phyloP scores from a whole-genome alignment of 139 green algal species.

The Chlorella sp. region DNA sequence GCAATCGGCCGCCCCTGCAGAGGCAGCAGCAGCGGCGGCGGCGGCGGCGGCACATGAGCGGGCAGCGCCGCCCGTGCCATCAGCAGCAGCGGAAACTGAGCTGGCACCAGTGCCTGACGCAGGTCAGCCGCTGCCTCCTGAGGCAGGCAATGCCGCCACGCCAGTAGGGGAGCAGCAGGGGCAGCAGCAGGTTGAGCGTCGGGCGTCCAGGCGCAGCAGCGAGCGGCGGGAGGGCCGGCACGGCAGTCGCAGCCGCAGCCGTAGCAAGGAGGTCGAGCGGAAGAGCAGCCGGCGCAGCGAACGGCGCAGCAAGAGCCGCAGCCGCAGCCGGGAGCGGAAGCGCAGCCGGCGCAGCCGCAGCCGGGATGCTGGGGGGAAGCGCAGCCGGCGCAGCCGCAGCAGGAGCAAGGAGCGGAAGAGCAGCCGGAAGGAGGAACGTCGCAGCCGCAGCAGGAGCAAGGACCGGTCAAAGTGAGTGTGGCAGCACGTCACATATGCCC shows the following conservation, averaged over 20 bases:
- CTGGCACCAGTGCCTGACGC: not conserved
- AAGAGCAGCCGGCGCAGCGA: not conserved
- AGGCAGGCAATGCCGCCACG: not conserved
- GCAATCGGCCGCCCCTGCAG: not conserved
- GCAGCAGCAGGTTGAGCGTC: not conserved
- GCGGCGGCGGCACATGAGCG: not conserved
- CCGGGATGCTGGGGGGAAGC: conserved; percentile 1
- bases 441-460: not conserved
- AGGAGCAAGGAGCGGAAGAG: not conserved
- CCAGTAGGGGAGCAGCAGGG: not conserved
- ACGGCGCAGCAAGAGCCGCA: not conserved
- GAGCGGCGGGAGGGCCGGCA: not conserved
- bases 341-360: conserved; percentile 34
- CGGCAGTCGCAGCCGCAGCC: not conserved
- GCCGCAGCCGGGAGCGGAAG: not conserved
- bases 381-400: conserved; percentile 5
- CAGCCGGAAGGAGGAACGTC: not conserved
- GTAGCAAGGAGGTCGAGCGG: conserved; percentile 7
- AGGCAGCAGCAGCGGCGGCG: not conserved
- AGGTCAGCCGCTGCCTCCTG: not conserved
- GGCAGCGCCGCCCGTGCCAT: not conserved
- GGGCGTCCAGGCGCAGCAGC: not conserved
- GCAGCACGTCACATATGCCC: no score
- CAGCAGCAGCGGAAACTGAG: not conserved
- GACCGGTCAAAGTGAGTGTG: not conserved